Evolutionary conservation across 2,329 filamentous ascomycete genomes (phyloP), one percentile per base, ranked within the genome.

Genomic region (Claviceps sp.): DNA sequence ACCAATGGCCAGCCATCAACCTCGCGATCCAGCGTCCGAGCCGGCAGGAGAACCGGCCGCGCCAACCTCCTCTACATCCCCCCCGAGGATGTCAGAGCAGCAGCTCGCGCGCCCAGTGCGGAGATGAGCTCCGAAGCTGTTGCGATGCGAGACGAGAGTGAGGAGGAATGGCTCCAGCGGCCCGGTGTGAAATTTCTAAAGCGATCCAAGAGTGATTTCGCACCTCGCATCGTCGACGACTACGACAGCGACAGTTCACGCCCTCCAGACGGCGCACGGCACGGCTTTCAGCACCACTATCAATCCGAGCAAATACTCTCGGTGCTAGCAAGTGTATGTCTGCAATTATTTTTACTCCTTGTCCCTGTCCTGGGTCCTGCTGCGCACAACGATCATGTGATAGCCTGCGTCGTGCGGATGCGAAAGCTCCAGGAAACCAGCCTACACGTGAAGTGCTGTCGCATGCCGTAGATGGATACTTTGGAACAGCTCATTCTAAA

Each of bases 281-380:
- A 96, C 70, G 90, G 90, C 47, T 96, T 93, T 73, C 89, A 95
- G 64, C 86, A 90, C 59, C 89, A 95, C 67, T 89, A 95, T 65
- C 86, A 89, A 63, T 94, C 87, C 5, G 87, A 89, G 59, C 89
- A 95, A 63, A 90, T 94, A 61, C 85, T 94, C 60, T 85, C 86
- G 53, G 79, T 89, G 58, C 75, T 95, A 57, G 88, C 86, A 50
- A 89, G 85, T 64, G 85, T 89, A 71, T 71, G 83, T 56, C 54
- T 50, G 47, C 46, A 37, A 49, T 17, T 30, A 47, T 37, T 41
- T 37, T 47, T n/a, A 24, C 30, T 43, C 19, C n/a, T 19, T 41
- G 14, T 1, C 11, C 41, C 19, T 41, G 16, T 41, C 37, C 19
- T 30, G 37, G 30, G 19, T 22, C 34, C 30, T 49, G 22, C 34